Evolutionary conservation across 2,329 filamentous ascomycete species (phyloP).

Genomic region (Colletotrichum orbiculare): DNA sequence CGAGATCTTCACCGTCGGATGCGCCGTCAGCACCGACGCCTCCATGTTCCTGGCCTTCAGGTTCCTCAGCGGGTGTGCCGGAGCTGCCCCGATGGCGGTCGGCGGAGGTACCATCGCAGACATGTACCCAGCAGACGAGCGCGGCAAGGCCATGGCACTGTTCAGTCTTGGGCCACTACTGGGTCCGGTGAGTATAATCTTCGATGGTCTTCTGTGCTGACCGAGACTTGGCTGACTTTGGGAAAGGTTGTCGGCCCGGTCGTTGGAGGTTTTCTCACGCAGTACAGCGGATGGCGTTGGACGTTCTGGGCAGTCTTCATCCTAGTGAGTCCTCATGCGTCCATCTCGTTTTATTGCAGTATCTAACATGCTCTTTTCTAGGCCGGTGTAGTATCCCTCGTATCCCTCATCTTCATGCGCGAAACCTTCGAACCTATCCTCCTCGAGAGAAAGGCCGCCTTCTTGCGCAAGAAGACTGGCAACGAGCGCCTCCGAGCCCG

Average conservation of each 20-base stretch:
- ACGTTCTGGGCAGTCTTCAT: conserved; percentile 61
- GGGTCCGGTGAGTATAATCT: conserved; percentile 41
- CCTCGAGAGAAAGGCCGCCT: conserved; percentile 53
- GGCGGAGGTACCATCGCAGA: conserved; percentile 51
- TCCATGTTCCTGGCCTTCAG: conserved; percentile 48
- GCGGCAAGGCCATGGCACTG: conserved; percentile 48
- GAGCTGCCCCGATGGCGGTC: conserved; percentile 44
- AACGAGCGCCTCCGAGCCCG: conserved; percentile 65
- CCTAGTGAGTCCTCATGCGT: conserved; percentile 27
- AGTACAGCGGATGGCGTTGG: conserved; percentile 51
- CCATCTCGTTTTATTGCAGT: rapidly evolving
- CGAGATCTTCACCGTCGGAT: conserved; percentile 45
- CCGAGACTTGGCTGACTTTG: background rate
- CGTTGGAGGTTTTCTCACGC: conserved; percentile 45
- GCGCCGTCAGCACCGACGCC: conserved; percentile 40
- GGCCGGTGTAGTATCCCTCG: conserved; percentile 47
- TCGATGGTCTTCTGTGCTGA: background rate
- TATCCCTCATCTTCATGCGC: conserved; percentile 52
- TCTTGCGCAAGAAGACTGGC: conserved; percentile 62
- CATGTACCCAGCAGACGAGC: conserved; percentile 44
- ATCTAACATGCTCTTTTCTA: conserved; percentile 38
- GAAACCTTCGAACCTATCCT: conserved; percentile 63
- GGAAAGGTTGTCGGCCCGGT: conserved; percentile 43
- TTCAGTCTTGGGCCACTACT: conserved; percentile 51
- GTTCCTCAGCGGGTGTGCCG: conserved; percentile 44